These are phyloP conservation scores for Wickerhamomyces ciferrii DNA, from an alignment of 805 yeast genomes.

Conservation along the genomic window DNA sequence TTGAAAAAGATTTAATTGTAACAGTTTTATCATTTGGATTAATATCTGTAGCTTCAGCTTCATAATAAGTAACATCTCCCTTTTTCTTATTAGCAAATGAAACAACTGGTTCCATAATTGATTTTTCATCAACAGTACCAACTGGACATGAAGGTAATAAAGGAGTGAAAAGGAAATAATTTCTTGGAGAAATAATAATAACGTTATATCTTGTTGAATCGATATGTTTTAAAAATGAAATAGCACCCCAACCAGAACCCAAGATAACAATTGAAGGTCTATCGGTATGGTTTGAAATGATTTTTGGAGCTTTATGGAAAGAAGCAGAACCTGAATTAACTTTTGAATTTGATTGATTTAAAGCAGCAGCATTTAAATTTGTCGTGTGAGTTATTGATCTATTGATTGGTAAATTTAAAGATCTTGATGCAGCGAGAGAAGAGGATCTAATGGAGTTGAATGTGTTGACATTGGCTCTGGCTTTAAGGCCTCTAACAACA, in stretches of 20 bases:
- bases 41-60: slow-evolving; percentile 84
- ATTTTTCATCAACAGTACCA: slow-evolving; percentile 85
- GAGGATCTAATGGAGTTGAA: background rate
- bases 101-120: slow-evolving; percentile 92
- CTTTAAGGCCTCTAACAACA: background rate
- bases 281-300: slow-evolving; percentile 25
- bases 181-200: slow-evolving; percentile 85
- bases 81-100: slow-evolving; percentile 73
- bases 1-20: slow-evolving; percentile 44
- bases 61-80: slow-evolving; percentile 78
- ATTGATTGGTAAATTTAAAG: too few species aligned
- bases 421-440: background rate
- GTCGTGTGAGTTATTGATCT: slow-evolving; percentile 1
- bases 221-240: slow-evolving; percentile 75
- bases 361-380: slow-evolving; percentile 4
- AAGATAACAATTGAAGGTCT: slow-evolving; percentile 52
- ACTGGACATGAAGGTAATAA: slow-evolving; percentile 90
- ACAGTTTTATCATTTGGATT: slow-evolving; percentile 72
- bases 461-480: background rate
- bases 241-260: slow-evolving; percentile 95
- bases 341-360: slow-evolving; percentile 16
- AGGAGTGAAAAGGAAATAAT: slow-evolving; percentile 91
- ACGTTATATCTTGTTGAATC: slow-evolving; percentile 88
- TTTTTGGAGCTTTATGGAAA: slow-evolving; percentile 33
- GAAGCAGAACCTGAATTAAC: slow-evolving; percentile 28